Evolutionary conservation across 176 grass and related monocot genomes (phyloP).

Genomic region (Avena sativa): DNA sequence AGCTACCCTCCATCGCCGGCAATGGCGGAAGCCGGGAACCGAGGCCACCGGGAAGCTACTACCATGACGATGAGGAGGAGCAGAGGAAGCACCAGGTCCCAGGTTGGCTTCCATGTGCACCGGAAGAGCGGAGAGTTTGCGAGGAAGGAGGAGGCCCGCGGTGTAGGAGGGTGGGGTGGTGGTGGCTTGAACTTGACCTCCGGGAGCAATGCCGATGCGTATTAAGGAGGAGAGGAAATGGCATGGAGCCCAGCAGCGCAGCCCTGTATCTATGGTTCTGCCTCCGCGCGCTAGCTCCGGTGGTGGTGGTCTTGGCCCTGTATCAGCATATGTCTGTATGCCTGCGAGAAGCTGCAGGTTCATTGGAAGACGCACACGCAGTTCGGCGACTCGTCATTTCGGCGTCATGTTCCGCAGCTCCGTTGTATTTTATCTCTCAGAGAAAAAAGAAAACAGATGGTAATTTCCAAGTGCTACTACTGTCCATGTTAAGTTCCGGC

Average conservation of each 20-base stretch:
- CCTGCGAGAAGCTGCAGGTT: slow-evolving; percentile 1
- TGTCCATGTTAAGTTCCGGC: not conserved
- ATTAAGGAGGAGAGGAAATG: slow-evolving; percentile 40
- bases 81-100: not conserved
- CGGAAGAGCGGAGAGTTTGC: not conserved
- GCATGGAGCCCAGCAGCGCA: not conserved
- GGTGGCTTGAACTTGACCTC: slow-evolving; percentile 12
- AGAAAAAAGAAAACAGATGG: not conserved
- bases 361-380: slow-evolving; percentile 10
- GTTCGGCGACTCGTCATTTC: slow-evolving; percentile 24
- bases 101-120: slow-evolving; percentile 18
- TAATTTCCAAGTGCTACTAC: not conserved
- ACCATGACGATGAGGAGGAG: not conserved
- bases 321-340: slow-evolving; percentile 5
- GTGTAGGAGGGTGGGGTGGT: not conserved
- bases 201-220: slow-evolving; percentile 36
- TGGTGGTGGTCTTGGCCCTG: slow-evolving; percentile 1
- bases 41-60: not conserved
- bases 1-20: slow-evolving; percentile 22
- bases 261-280: not conserved
- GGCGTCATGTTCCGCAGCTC: not conserved
- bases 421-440: too few relatives aligned
- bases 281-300: not conserved
- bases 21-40: slow-evolving; percentile 28
- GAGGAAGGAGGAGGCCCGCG: not conserved